Conservation (phyloP, 106 monocot genomes). For the Dactylorhiza incarnata region DNA sequence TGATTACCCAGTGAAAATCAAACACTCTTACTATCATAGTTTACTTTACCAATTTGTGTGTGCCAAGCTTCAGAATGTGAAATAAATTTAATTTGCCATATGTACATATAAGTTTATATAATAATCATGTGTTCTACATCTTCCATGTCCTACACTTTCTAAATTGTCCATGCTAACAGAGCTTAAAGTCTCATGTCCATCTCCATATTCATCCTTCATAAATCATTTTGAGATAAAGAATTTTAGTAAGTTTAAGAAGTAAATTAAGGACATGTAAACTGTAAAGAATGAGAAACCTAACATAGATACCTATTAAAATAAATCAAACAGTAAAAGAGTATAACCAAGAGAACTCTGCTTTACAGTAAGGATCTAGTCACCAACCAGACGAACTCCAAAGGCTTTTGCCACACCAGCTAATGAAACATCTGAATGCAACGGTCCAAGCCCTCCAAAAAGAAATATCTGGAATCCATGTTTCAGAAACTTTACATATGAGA, state of each 20-base stretch:
- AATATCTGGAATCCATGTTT: slow-evolving; percentile 46
- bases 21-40: not conserved
- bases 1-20: not conserved
- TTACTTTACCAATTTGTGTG: no score
- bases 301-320: not conserved
- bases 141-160: no score
- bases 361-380: not conserved
- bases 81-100: no score
- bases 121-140: no score
- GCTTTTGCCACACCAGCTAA: slow-evolving; percentile 94
- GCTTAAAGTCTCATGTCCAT: not conserved
- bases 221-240: not conserved
- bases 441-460: slow-evolving; percentile 90
- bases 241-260: not conserved
- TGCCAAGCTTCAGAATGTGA: no score
- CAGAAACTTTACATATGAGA: slow-evolving; percentile 3
- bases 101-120: no score
- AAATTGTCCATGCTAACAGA: no score
- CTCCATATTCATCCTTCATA: not conserved
- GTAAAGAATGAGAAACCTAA: not conserved
- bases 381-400: slow-evolving; percentile 91
- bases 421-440: slow-evolving; percentile 94
- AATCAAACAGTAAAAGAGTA: not conserved
- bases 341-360: not conserved
- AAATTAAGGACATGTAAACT: not conserved